These are phyloP conservation scores for Gaertneriomyces sp. DNA, from an alignment of 192 early-diverging fungal genomes.

Conservation along the genomic window DNA sequence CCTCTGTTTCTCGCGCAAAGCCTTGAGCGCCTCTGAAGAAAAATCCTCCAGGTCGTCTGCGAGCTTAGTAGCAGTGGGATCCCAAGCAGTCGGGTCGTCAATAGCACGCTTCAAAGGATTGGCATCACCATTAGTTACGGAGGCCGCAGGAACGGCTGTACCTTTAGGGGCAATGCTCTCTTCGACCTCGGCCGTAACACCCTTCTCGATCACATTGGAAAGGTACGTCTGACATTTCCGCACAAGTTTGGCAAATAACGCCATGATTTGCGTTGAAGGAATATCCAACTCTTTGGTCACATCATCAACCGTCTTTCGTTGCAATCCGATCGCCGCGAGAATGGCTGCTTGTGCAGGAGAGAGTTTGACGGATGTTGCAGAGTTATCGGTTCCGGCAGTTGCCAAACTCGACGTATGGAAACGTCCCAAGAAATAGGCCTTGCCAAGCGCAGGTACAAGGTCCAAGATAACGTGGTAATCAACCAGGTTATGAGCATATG, in stretches of 20 bases:
- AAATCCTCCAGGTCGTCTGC: constrained; percentile 82
- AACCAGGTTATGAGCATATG: constrained; percentile 92
- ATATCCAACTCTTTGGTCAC: constrained; percentile 83
- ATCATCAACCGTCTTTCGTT: constrained; percentile 87
- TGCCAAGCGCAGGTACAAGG: constrained; percentile 76
- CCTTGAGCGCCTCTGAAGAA: constrained; percentile 66
- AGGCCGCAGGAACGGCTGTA: constrained; percentile 2
- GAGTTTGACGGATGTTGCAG: constrained; percentile 50
- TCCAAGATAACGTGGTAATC: constrained; percentile 98
- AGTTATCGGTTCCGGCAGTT: constrained; percentile 2
- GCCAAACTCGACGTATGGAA: constrained; percentile 31
- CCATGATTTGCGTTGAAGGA: constrained; percentile 81
- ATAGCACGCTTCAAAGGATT: constrained; percentile 29
- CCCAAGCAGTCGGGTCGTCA: constrained; percentile 66
- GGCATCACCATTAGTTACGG: constrained; percentile 15
- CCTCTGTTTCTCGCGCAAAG: constrained; percentile 67
- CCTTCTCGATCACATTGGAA: constrained; percentile 52
- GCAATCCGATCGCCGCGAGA: constrained; percentile 83
- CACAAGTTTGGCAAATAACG: constrained; percentile 91
- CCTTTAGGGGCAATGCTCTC: constrained; percentile 7
- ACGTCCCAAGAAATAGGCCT: constrained; percentile 71
- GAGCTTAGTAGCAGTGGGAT: constrained; percentile 70
- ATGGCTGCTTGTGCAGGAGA: constrained; percentile 85
- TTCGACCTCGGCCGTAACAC: constrained; percentile 44
- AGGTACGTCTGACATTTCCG: constrained; percentile 77